A percentile compares a stretch with the other conserved stretches of the same genome.
phyloP scores from a whole-genome alignment of 2,329 filamentous ascomycete genomes.

The Iodosphaeria phyllophila region DNA sequence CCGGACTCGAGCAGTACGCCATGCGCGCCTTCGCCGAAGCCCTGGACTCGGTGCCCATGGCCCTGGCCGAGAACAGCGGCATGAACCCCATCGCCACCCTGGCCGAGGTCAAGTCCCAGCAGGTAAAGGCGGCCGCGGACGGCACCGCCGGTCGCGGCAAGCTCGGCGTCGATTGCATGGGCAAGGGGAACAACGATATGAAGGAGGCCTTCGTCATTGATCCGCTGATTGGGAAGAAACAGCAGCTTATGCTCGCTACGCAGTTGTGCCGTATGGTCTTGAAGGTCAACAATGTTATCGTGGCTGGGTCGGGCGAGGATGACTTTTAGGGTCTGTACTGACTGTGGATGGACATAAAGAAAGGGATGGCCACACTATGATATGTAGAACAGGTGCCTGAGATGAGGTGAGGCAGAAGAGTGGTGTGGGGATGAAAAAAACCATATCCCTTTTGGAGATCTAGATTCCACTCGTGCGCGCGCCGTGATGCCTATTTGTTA shows the following conservation, averaged over 20 bases:
- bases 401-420: no score
- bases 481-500: no score
- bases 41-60: constrained; percentile 84
- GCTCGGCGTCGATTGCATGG: constrained; percentile 96
- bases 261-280: constrained; percentile 97
- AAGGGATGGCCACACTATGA: no score
- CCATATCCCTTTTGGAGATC: no score
- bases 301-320: constrained; percentile 70
- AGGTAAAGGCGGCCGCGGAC: constrained; percentile 82
- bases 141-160: constrained; percentile 28
- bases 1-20: constrained; percentile 95
- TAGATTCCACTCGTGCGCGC: no score
- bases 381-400: no score
- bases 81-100: constrained; percentile 91
- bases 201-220: constrained; percentile 96
- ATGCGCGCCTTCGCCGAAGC: constrained; percentile 97
- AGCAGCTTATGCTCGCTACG: constrained; percentile 89
- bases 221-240: constrained; percentile 92
- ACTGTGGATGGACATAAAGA: no score
- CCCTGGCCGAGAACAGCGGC: constrained; percentile 91
- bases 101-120: constrained; percentile 86
- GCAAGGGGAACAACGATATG: constrained; percentile 90
- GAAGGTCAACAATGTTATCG: constrained; percentile 93
- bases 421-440: no score
- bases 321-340: constrained; percentile 61